Evolutionary conservation across 2,329 filamentous ascomycete species (phyloP).

Genomic region (Neonectria faginata): DNA sequence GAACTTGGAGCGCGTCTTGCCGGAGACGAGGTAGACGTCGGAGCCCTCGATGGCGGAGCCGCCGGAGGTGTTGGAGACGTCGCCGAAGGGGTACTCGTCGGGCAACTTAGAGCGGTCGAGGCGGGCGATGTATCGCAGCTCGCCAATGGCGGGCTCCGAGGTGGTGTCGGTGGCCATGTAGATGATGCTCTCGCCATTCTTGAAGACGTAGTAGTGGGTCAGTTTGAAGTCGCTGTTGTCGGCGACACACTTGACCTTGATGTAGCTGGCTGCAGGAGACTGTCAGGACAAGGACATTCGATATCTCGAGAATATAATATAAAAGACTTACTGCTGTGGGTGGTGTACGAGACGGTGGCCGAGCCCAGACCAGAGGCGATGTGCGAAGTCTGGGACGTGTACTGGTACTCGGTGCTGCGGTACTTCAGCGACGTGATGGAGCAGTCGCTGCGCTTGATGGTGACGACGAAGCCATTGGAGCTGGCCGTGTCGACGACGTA

Average conservation of each 20-base stretch:
- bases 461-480: constrained; percentile 62
- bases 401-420: constrained; percentile 70
- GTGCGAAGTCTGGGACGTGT: constrained; percentile 53
- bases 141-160: constrained; percentile 65
- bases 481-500: constrained; percentile 62
- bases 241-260: constrained; percentile 71
- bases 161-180: constrained; percentile 73
- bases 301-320: no score
- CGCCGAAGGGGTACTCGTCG: constrained; percentile 64
- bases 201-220: constrained; percentile 73
- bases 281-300: constrained; percentile 14
- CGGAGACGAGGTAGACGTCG: constrained; percentile 69
- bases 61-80: constrained; percentile 66
- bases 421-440: constrained; percentile 74
- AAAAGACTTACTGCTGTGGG: constrained; percentile 43
- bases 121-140: constrained; percentile 74
- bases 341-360: constrained; percentile 64
- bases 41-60: constrained; percentile 68
- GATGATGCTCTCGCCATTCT: constrained; percentile 69
- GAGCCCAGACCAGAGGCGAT: constrained; percentile 59
- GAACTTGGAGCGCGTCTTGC: constrained; percentile 76
- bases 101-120: constrained; percentile 64
- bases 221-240: constrained; percentile 58
- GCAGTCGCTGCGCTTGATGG: constrained; percentile 65
- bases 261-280: constrained; percentile 54